Conservation (phyloP, 1,284 basidiomycete species). For the Fomitopsis betulina region DNA sequence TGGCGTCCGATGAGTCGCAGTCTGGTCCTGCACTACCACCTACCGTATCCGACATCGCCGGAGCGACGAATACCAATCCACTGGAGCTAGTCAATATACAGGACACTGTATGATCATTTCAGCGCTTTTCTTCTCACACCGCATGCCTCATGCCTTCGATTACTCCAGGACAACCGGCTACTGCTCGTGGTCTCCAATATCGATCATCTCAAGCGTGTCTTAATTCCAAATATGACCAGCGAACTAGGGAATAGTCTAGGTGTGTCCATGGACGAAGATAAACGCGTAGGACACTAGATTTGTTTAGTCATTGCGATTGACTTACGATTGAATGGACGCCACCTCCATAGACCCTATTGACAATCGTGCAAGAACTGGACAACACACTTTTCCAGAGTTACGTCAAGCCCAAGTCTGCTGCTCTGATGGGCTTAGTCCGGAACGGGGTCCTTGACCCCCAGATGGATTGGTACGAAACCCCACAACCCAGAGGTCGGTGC, state of each 20-base stretch:
- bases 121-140: not conserved
- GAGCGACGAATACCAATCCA: constrained; percentile 36
- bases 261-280: constrained; percentile 73
- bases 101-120: constrained; percentile 46
- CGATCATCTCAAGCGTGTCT: constrained; percentile 61
- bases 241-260: constrained; percentile 81
- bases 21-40: constrained; percentile 37
- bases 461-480: constrained; percentile 91
- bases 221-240: constrained; percentile 78
- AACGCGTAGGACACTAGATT: constrained; percentile 40
- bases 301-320: not conserved
- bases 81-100: constrained; percentile 56
- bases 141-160: not conserved
- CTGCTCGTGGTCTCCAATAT: constrained; percentile 92
- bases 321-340: not conserved
- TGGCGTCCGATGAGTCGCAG: constrained; percentile 77
- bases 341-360: constrained; percentile 57
- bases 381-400: constrained; percentile 86
- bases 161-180: constrained; percentile 76
- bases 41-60: constrained; percentile 24
- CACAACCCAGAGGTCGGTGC: constrained; percentile 77
- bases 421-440: constrained; percentile 67
- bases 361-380: constrained; percentile 82
- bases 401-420: constrained; percentile 70
- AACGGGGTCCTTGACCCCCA: constrained; percentile 74